These are phyloP conservation scores for Suhomyces guaymorum DNA, from an alignment of 1,139 yeast species.

Conservation along the genomic window DNA sequence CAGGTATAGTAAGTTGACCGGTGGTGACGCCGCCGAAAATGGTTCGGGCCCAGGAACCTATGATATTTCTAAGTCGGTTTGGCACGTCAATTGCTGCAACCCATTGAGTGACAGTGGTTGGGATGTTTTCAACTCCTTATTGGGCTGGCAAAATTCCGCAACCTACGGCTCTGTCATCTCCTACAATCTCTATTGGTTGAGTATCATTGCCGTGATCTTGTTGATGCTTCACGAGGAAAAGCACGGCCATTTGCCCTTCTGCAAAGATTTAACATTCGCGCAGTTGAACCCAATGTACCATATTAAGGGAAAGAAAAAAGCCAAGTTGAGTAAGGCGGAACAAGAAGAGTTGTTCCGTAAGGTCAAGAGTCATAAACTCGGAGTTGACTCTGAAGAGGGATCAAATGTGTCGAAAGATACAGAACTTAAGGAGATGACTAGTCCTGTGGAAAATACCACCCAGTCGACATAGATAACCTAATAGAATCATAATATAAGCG, in stretches of 20 bases:
- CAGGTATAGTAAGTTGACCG: conserved; percentile 51
- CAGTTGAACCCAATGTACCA: conserved; percentile 29
- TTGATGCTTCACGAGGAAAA: conserved; percentile 28
- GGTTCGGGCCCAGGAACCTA: conserved; percentile 96
- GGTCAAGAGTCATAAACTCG: conserved; percentile 18
- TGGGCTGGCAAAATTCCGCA: conserved; percentile 32
- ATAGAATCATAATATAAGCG: too few species aligned
- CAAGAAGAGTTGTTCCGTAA: conserved; percentile 24
- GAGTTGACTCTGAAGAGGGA: conserved; percentile 7
- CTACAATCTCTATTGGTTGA: conserved; percentile 27
- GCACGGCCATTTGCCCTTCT: conserved; percentile 28
- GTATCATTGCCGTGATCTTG: conserved; percentile 18
- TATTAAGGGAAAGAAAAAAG: conserved; percentile 28
- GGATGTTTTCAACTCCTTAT: conserved; percentile 82
- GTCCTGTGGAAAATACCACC: too few species aligned
- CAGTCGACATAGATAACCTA: too few species aligned
- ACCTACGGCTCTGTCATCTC: conserved; percentile 29
- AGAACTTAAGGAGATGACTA: too few species aligned
- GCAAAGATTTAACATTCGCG: conserved; percentile 20
- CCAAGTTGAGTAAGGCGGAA: conserved; percentile 20
- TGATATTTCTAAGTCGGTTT: conserved; percentile 72
- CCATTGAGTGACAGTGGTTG: conserved; percentile 90
- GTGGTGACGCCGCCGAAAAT: conserved; percentile 83
- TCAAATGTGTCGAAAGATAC: too few species aligned
- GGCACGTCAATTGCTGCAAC: conserved; percentile 98